Evolutionary conservation across 257 asterid genomes (phyloP).

Genomic region (Eustoma russellianum): DNA sequence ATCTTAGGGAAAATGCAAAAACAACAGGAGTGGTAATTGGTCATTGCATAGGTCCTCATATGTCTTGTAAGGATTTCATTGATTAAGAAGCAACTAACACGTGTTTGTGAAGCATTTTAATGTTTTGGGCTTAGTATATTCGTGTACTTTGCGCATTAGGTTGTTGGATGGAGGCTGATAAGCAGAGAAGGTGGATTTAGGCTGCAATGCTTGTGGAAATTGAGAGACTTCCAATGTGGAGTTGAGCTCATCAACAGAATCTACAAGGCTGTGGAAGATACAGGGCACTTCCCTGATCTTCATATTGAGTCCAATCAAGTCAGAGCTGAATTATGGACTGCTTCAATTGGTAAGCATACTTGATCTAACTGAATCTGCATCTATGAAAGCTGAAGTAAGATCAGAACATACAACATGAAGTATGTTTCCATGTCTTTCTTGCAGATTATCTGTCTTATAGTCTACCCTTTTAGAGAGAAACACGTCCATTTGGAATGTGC

Average conservation of each 20-base stretch:
- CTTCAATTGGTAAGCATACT: conserved; percentile 47
- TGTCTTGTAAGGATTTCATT: neutral
- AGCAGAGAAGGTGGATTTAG: conserved; percentile 42
- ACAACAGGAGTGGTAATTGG: neutral
- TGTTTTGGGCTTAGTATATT: neutral
- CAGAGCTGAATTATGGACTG: conserved; percentile 54
- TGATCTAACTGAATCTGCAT: no score
- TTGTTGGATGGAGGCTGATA: conserved; percentile 76
- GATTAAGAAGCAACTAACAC: neutral
- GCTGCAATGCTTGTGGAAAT: conserved; percentile 71
- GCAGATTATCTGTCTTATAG: no score
- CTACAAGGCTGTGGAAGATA: conserved; percentile 31
- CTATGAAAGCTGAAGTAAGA: no score
- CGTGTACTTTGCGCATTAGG: conserved; percentile 18
- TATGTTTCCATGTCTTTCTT: no score
- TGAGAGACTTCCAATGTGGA: conserved; percentile 56
- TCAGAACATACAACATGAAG: no score
- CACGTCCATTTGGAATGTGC: no score
- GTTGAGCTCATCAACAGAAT: conserved; percentile 64
- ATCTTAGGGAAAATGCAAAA: no score
- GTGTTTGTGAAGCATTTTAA: neutral
- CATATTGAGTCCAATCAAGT: conserved; percentile 63
- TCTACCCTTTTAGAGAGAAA: no score
- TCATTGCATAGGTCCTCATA: neutral
- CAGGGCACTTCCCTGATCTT: conserved; percentile 54